Evolutionary conservation across 495 filamentous ascomycete species (phyloP).

Genomic region (Lineolata rhizophorae): DNA sequence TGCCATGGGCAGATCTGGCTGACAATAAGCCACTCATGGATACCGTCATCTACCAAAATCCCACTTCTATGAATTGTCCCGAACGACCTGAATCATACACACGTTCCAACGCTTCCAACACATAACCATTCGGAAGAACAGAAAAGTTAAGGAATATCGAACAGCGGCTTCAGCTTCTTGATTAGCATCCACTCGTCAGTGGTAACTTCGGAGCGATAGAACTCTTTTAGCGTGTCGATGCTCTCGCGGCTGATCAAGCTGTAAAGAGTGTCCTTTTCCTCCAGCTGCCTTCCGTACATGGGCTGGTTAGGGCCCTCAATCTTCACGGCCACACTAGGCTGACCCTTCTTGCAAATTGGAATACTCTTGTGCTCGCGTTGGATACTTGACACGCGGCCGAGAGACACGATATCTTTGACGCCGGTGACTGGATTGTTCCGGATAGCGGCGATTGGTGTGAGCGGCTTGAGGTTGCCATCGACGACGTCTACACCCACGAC

Average conservation of each 20-base stretch:
- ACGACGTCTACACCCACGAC: conserved; percentile 88
- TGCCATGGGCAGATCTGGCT: too few species aligned
- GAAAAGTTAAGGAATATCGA: conserved; percentile 78
- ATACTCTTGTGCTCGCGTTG: conserved; percentile 96
- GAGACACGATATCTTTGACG: conserved; percentile 53
- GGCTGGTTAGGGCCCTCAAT: conserved; percentile 93
- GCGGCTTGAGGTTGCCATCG: conserved; percentile 65
- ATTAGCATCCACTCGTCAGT: conserved; percentile 88
- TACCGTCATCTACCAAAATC: too few species aligned
- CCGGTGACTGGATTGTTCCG: conserved; percentile 59
- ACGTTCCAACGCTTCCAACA: too few species aligned
- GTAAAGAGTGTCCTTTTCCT: conserved; percentile 82
- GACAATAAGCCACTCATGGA: too few species aligned
- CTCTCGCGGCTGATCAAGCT: conserved; percentile 63
- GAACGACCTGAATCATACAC: too few species aligned
- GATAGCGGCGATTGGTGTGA: conserved; percentile 73
- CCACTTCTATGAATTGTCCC: too few species aligned
- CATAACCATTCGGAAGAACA: too few species aligned
- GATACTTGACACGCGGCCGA: conserved; percentile 97
- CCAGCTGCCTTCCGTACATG: conserved; percentile 81
- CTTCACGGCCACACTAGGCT: conserved; percentile 92
- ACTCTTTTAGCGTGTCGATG: conserved; percentile 92
- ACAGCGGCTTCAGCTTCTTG: conserved; percentile 82
- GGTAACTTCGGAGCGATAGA: conserved; percentile 71
- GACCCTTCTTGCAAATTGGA: conserved; percentile 75